Evolutionary conservation across 768 basidiomycete species (phyloP), one percentile per base, ranked within the genome.

Genomic region (Galerina marginata): DNA sequence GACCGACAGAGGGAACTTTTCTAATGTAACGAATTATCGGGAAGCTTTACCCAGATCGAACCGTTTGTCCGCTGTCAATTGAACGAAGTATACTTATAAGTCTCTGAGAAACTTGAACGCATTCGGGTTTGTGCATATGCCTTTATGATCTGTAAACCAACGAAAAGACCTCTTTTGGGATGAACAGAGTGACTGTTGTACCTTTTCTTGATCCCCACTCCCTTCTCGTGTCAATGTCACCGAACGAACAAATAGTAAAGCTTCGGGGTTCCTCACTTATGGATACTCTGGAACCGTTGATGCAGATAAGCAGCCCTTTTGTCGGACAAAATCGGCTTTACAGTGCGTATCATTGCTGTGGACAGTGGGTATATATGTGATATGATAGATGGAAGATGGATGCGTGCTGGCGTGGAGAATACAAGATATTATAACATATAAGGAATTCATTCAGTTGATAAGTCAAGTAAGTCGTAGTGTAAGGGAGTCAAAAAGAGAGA

Each of bases 11-110:
- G 43, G 54, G 62, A 59, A 57, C 29, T 52, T 60, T 60, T 56
- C 42, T 45, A 55, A 59, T 54, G 58, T 54, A 56, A 64, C 62
- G 56, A 43, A 50, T 58, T 54, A 47, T 64, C 62, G 62, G 62
- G 59, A 55, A 45, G 44, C 43, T 49, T 63, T 64, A 38, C 62
- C 62, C 37, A 48, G 45, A 55, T 60, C 50, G 50, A 50, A 49
- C 38, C 20, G 45, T 53, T 53, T 53, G 51, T 15, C 51, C 39
- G 20, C 51, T 53, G 51, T 53, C 51, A 53, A 10, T 53, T 53
- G 51, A 53, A 40, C 39, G 23, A 23, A 23, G 39, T 42, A 20
- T 25, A 20, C 20, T 20, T 20, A 26, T 42, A 40, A 25, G 47
- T 46, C 56, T 47, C 47, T 57, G 56, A 57, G 56, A 57, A 57